phyloP scores from a whole-genome alignment of 139 green algal genomes.

The Chlorella vulgaris region DNA sequence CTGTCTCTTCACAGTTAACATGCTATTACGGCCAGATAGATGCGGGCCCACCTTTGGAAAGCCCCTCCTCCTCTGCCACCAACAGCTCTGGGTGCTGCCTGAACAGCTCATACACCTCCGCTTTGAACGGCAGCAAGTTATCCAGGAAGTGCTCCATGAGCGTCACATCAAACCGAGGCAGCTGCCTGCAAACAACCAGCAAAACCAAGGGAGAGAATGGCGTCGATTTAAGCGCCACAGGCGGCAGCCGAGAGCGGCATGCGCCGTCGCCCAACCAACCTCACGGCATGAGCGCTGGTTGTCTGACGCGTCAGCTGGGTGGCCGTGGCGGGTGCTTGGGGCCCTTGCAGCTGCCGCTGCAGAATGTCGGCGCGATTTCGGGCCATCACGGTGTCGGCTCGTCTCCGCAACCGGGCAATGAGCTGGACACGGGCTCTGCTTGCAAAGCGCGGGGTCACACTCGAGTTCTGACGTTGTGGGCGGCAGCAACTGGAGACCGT shows the following conservation, averaged over 20 bases:
- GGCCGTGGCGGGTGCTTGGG: not conserved
- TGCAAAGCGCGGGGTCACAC: no score
- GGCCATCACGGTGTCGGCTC: not conserved
- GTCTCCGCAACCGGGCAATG: no score
- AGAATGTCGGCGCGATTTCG: not conserved
- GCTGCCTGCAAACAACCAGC: not conserved
- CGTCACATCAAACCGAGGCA: conserved; percentile 48
- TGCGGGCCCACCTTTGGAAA: conserved; percentile 66
- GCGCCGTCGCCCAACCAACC: no score
- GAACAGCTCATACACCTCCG: conserved; percentile 69
- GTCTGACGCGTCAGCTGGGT: not conserved
- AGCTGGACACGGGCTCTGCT: no score
- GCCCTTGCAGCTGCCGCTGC: not conserved
- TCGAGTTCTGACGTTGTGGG: no score
- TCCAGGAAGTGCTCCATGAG: conserved; percentile 57
- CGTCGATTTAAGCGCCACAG: no score
- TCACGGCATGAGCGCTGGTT: not conserved
- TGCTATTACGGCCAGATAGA: not conserved
- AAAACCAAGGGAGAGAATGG: no score
- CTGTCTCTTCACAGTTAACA: not conserved
- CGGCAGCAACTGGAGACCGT: no score
- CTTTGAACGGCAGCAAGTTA: conserved; percentile 37
- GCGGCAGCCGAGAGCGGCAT: no score
- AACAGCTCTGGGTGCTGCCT: conserved; percentile 75
- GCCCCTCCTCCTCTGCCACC: conserved; percentile 62